phyloP scores from a whole-genome alignment of 805 yeast species.

The Torulaspora maleeae region DNA sequence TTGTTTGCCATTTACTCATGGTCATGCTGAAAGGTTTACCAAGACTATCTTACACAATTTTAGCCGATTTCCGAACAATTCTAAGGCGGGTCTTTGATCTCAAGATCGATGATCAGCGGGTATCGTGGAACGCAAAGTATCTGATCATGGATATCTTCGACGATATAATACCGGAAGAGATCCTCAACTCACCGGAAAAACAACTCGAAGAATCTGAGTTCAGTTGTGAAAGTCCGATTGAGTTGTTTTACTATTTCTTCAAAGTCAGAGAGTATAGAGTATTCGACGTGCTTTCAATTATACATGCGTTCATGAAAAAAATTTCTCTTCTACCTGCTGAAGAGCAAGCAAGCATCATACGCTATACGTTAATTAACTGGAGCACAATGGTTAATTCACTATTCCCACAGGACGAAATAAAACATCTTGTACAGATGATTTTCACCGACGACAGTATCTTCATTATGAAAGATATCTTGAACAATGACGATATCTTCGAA shows the following conservation, averaged over 20 bases:
- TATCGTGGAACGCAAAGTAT: slow-evolving; percentile 46
- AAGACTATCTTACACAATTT: slow-evolving; percentile 31
- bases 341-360: slow-evolving; percentile 12
- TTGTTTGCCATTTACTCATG: slow-evolving; percentile 24
- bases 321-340: slow-evolving; percentile 14
- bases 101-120: slow-evolving; percentile 12
- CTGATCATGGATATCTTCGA: slow-evolving; percentile 47
- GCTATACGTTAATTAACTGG: slow-evolving; percentile 49
- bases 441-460: slow-evolving; percentile 22
- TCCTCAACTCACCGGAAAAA: slow-evolving; percentile 11
- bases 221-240: slow-evolving; percentile 6
- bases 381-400: slow-evolving; percentile 41
- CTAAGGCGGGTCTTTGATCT: slow-evolving; percentile 28
- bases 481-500: slow-evolving; percentile 45
- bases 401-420: slow-evolving; percentile 34
- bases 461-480: slow-evolving; percentile 28
- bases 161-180: slow-evolving; percentile 31
- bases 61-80: slow-evolving; percentile 20
- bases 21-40: slow-evolving; percentile 42
- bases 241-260: slow-evolving; percentile 40
- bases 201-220: slow-evolving; percentile 9
- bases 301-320: slow-evolving; percentile 26
- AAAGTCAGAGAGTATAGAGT: slow-evolving; percentile 47
- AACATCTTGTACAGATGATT: slow-evolving; percentile 30
- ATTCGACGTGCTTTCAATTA: slow-evolving; percentile 23